These are phyloP conservation scores for Ruellia speciosa DNA, from an alignment of 305 asterid genomes.

Conservation along the genomic window DNA sequence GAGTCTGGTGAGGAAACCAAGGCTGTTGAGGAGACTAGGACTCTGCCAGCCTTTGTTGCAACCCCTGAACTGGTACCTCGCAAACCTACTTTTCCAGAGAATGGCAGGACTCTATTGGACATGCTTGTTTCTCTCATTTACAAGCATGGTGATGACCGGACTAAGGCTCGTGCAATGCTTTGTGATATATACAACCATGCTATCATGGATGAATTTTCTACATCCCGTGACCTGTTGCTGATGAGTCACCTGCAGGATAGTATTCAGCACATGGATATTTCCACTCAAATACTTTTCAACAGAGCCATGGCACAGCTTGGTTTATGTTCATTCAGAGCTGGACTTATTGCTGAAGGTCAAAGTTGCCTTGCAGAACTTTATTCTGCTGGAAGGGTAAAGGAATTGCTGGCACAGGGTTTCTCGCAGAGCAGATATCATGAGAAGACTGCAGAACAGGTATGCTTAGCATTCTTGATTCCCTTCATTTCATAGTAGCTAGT, in stretches of 20 bases:
- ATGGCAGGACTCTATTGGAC: constrained; percentile 58
- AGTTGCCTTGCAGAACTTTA: constrained; percentile 84
- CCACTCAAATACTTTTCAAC: constrained; percentile 88
- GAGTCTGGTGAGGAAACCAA: constrained; percentile 56
- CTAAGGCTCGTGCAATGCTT: constrained; percentile 98
- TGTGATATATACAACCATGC: constrained; percentile 95
- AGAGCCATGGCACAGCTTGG: constrained; percentile 97
- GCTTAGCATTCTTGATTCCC: too few relatives aligned
- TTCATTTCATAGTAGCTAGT: too few relatives aligned
- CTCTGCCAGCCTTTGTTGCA: constrained; percentile 38
- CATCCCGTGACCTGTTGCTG: constrained; percentile 74
- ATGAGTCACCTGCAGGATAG: constrained; percentile 97
- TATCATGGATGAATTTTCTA: constrained; percentile 68
- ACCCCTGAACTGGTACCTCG: constrained; percentile 56
- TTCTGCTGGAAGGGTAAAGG: constrained; percentile 94
- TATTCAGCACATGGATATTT: constrained; percentile 91
- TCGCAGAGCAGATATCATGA: constrained; percentile 90
- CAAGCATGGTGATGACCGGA: constrained; percentile 50
- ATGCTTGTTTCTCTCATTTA: constrained; percentile 52
- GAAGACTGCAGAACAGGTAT: constrained; percentile 94
- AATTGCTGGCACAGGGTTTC: constrained; percentile 90
- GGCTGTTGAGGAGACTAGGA: constrained; percentile 43
- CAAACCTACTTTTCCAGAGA: constrained; percentile 59
- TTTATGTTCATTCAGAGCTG: constrained; percentile 76
- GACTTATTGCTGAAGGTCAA: constrained; percentile 69